These are phyloP conservation scores for Barbarea vulgaris DNA, from an alignment of 345 rosid species.

Conservation along the genomic window DNA sequence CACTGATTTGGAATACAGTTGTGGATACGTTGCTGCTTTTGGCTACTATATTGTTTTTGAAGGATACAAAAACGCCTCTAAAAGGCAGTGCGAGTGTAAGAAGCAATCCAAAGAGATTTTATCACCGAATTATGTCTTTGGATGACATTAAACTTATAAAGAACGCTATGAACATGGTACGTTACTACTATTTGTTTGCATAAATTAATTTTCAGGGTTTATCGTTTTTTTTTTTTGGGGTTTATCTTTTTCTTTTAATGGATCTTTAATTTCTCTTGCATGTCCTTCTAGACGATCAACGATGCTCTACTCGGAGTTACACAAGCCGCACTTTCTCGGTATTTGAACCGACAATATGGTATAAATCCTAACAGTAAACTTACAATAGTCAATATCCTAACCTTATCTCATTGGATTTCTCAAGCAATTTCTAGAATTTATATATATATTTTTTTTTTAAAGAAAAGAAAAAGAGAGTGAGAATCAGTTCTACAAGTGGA, in stretches of 20 bases:
- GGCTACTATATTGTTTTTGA: constrained; percentile 49
- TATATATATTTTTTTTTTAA: no score
- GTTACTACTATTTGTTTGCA: not conserved
- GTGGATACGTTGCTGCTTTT: constrained; percentile 49
- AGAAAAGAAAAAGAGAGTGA: no score
- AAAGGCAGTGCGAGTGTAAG: constrained; percentile 37
- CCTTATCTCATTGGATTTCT: no score
- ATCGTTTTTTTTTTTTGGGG: no score
- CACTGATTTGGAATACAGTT: constrained; percentile 54
- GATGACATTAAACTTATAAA: constrained; percentile 59
- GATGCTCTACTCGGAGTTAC: constrained; percentile 68
- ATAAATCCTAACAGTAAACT: no score
- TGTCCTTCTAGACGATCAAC: constrained; percentile 57
- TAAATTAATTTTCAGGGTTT: not conserved
- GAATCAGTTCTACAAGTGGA: no score
- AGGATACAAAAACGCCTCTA: constrained; percentile 58
- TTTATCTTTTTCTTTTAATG: not conserved
- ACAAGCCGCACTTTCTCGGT: constrained; percentile 65
- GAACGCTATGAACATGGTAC: constrained; percentile 38
- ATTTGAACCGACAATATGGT: constrained; percentile 37
- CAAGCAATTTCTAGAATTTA: no score
- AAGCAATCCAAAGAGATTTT: constrained; percentile 42
- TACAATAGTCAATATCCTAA: no score
- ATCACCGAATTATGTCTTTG: constrained; percentile 47
- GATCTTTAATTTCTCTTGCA: constrained; percentile 16